These are phyloP conservation scores for Biscutella laevigata DNA, from an alignment of 441 rosid species.

Conservation along the genomic window DNA sequence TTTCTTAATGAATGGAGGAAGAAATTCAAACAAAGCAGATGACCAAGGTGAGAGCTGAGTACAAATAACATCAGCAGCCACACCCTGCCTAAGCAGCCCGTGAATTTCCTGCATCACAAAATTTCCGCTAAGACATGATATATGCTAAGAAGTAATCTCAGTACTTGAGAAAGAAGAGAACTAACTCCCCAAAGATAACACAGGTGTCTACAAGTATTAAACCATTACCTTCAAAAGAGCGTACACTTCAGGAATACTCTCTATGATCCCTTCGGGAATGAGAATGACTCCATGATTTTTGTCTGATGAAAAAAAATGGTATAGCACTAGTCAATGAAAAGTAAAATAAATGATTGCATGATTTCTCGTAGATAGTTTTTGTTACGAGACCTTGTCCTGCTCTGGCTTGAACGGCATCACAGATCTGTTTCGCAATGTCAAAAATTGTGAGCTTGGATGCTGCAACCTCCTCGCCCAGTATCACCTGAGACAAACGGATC, in stretches of 20 bases:
- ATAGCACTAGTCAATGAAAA: constrained; percentile 17
- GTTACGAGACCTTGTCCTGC: constrained; percentile 65
- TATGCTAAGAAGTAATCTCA: not conserved
- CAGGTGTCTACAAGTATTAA: constrained; percentile 8
- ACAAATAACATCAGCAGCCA: constrained; percentile 57
- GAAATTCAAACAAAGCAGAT: constrained; percentile 83
- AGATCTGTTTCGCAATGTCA: constrained; percentile 75
- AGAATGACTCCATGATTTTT: constrained; percentile 94
- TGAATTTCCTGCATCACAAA: constrained; percentile 77
- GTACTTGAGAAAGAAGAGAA: not conserved
- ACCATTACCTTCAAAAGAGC: constrained; percentile 75
- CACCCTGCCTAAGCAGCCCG: constrained; percentile 67
- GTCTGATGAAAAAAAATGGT: constrained; percentile 36
- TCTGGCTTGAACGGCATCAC: constrained; percentile 97
- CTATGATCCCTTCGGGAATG: constrained; percentile 95
- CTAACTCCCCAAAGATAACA: not conserved
- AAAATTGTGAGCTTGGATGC: constrained; percentile 95
- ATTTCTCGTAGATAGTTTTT: constrained; percentile 12
- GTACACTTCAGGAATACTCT: constrained; percentile 94
- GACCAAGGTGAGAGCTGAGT: constrained; percentile 99
- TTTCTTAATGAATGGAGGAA: constrained; percentile 86
- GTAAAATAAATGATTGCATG: constrained; percentile 10
- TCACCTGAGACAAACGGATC: constrained; percentile 42
- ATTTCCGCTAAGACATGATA: constrained; percentile 11
- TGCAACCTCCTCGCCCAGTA: constrained; percentile 95